Base-by-base conservation (phyloP, 371 early-diverging fungal species). In the Actinomucor elegans region DNA sequence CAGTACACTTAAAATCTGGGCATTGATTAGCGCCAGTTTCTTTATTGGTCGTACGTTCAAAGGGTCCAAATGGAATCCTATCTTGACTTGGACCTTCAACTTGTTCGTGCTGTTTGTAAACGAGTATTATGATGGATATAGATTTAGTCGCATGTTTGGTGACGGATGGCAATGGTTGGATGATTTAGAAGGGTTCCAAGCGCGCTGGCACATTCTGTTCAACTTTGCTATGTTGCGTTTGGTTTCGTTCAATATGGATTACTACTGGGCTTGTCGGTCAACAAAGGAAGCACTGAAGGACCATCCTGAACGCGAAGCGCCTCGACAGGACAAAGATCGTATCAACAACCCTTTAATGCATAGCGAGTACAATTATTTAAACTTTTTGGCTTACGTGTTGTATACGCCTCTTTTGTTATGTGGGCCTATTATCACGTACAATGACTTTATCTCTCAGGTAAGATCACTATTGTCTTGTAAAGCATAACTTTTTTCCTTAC, bases 381-480 rank as follows among this genome's bases (percentile, higher is more conserved):
- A 89, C 57, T 97, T 91, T 61, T 66, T 92, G 48, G 75, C 86
- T 0, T 97, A 94, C 63, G 62, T 89, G 5, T 57, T 93, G 8
- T 98, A 98, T 56, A 82, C 89, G 4, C 98, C 98, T 1, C 76
- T 98, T 21, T 94, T 90, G 53, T 64, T 96, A 21, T 94, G 97
- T 32, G 98, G 98, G 0, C 98, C 98, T 10, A 95, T 98, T 45
- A 88, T 96, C 52, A 88, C 95, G 0, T 98, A 85, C 74, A 97
- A 97, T 69, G 87, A 92, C 57, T 97, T 92, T 66, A 61, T 90
- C 5, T 81, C 86, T 36, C 96, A 96, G 76, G 89, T 89, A 75
- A 48, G 52, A 29, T 15, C 7, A 3, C 17, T n/a, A n/a, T n/a
- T n/a, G n/a, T n/a, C n/a, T n/a, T n/a, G n/a, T n/a, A n/a, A n/a